These are phyloP conservation scores for Xylaria sp. DNA, from an alignment of 2,329 filamentous ascomycete species.

Conservation along the genomic window DNA sequence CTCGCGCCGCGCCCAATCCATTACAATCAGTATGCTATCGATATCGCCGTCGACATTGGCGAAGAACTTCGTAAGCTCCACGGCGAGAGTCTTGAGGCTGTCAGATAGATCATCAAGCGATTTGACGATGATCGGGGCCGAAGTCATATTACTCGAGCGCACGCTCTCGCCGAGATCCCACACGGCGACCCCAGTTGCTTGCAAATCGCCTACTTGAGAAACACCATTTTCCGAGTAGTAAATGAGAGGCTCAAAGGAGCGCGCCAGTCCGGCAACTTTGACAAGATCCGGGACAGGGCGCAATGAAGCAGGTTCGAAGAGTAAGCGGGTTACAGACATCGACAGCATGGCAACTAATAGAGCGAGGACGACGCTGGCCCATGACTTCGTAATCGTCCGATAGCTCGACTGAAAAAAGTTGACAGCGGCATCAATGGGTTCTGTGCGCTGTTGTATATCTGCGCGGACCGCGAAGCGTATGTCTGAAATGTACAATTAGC, in stretches of 20 bases:
- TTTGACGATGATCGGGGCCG: constrained; percentile 83
- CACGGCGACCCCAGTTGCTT: constrained; percentile 91
- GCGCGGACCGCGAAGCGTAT: constrained; percentile 88
- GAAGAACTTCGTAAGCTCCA: constrained; percentile 92
- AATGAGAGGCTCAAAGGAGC: constrained; percentile 92
- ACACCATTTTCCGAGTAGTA: constrained; percentile 93
- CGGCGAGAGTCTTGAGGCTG: constrained; percentile 82
- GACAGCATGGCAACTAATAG: constrained; percentile 71
- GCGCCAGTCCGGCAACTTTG: constrained; percentile 88
- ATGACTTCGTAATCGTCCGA: constrained; percentile 72
- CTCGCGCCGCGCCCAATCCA: constrained; percentile 95
- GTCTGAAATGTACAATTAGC: constrained; percentile 62
- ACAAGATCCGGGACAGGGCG: constrained; percentile 84
- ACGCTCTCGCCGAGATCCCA: constrained; percentile 96
- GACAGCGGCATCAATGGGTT: constrained; percentile 81
- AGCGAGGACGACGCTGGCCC: constrained; percentile 72
- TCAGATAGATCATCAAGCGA: constrained; percentile 88
- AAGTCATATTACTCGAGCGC: constrained; percentile 88
- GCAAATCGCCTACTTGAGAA: constrained; percentile 84
- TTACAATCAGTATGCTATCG: constrained; percentile 89
- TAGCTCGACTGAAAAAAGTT: constrained; percentile 70
- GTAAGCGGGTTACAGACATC: constrained; percentile 69
- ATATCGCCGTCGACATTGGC: constrained; percentile 93
- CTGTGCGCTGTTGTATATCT: constrained; percentile 87
- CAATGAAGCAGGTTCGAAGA: constrained; percentile 74